Evolutionary conservation across 208 protist genomes (phyloP).

Genomic region (Borovskyia barvae): DNA sequence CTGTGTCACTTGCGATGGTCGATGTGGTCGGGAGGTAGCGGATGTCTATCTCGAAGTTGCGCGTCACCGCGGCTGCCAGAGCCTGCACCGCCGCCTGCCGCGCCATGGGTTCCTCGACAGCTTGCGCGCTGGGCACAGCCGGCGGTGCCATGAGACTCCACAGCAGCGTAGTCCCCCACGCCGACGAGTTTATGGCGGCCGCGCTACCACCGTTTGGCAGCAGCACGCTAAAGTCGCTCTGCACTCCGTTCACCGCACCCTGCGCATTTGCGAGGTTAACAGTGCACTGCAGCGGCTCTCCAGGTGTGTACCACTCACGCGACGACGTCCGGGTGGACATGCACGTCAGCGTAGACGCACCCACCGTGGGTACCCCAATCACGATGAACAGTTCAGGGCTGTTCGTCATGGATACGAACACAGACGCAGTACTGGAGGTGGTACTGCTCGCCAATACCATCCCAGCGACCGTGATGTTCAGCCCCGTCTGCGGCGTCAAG

Average conservation of each 20-base stretch:
- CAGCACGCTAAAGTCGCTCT: conserved; percentile 47
- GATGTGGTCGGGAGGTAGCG: conserved; percentile 11
- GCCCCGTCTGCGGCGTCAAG: conserved; percentile 22
- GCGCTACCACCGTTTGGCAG: conserved; percentile 59
- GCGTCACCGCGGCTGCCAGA: conserved; percentile 1
- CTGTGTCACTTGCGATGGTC: conserved; percentile 28
- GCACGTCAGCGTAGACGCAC: conserved; percentile 41
- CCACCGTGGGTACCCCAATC: conserved; percentile 55
- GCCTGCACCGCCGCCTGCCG: background rate
- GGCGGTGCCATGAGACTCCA: conserved; percentile 34
- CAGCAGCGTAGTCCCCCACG: conserved; percentile 22
- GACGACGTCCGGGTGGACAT: conserved; percentile 42
- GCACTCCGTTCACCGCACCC: conserved; percentile 56
- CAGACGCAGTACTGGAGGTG: conserved; percentile 1
- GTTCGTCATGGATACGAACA: conserved; percentile 48
- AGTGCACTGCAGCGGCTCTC: conserved; percentile 47
- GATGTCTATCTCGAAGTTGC: conserved; percentile 39
- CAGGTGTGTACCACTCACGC: conserved; percentile 47
- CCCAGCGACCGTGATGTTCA: conserved; percentile 35
- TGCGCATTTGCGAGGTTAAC: conserved; percentile 35
- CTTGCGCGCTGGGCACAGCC: background rate
- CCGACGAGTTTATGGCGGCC: conserved; percentile 1
- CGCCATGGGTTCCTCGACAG: no score
- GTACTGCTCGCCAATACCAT: conserved; percentile 15
- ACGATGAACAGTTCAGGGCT: conserved; percentile 66